Percentiles rank a stretch among this genome's conserved stretches.
These are phyloP conservation scores for Dichomitus squalens DNA, from an alignment of 1,284 basidiomycete genomes.

Conservation along the genomic window DNA sequence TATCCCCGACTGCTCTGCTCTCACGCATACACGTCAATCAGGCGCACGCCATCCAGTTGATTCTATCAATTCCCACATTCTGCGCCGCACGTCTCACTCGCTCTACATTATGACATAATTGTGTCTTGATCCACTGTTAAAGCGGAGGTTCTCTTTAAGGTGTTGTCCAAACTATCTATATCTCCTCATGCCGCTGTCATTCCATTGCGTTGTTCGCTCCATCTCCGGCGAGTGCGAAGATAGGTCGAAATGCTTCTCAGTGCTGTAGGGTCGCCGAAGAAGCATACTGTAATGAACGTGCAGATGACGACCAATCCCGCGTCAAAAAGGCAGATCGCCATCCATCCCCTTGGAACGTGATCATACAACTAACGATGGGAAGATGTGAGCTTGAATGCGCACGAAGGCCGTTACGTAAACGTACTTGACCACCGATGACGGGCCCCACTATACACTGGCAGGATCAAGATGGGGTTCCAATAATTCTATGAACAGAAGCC, in stretches of 20 bases:
- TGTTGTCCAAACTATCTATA: background rate
- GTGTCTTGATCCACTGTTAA: background rate
- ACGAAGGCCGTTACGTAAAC: background rate
- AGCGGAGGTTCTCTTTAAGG: background rate
- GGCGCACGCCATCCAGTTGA: too few species aligned
- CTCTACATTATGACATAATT: background rate
- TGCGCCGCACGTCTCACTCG: background rate
- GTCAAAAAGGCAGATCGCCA: constrained; percentile 50
- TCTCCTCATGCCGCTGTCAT: background rate
- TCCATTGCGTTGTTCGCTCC: background rate
- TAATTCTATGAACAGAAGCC: constrained; percentile 1
- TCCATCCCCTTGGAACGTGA: constrained; percentile 55
- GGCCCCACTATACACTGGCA: constrained; percentile 55
- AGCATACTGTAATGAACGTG: constrained; percentile 43
- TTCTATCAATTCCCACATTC: background rate
- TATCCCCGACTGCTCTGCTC: background rate
- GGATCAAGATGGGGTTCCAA: constrained; percentile 3
- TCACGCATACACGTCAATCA: too few species aligned
- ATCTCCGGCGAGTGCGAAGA: background rate
- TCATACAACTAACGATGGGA: constrained; percentile 55
- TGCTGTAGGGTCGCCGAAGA: constrained; percentile 52
- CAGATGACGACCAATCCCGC: constrained; percentile 44
- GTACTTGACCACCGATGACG: constrained; percentile 66
- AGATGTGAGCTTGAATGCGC: constrained; percentile 3
- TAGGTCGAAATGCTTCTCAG: constrained; percentile 24